Evolutionary conservation across 1,139 yeast species (phyloP), one percentile per base, ranked within the genome.

Genomic region (Kurtzmaniella quercitrusa): DNA sequence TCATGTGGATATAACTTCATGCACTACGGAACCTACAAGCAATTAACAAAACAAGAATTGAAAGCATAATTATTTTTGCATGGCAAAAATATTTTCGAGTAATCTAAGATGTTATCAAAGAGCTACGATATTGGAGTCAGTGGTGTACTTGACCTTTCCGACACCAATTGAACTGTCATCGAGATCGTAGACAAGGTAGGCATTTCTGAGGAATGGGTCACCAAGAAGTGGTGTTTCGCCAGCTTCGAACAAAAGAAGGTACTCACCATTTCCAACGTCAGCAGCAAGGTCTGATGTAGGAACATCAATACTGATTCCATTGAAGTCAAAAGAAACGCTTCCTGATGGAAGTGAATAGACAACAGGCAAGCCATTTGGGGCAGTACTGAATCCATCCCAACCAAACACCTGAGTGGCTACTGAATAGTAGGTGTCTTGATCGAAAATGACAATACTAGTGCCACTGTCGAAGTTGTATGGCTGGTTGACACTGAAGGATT

Each of bases 391-490:
- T 48, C 18, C 18, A 14, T 30, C 18, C 34, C 34, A 30, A 14
- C 18, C 18, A 11, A 30, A 30, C 7, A 9, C 5, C n/a, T n/a
- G n/a, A 14, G 34, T 50, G 21, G 52, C 66, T 40, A 70, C 38
- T 6, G 46, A 47, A 1, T 42, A n/a, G 15, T 56, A 50, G 18
- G 61, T 46, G 6, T 38, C 35, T 3, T 45, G 21, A 5, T 66
- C 52, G 21, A 68, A 48, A 48, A 56, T 53, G 15, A 63, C 47
- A 36, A 67, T 57, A 19, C 75, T 62, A 6, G 63, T 48, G 42
- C 66, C 66, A 15, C 63, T 52, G 43, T 61, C 66, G 11, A 41
- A 38, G 44, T 46, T 34, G 28, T 8, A 7, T 11, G 42, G 15
- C 5, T 17, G 28, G 11, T 14, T 18, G 16, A 33, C 15, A 22